Evolutionary conservation across 2,329 filamentous ascomycete species (phyloP), one percentile per base, ranked within the genome.

Genomic region (Neocucurbitaria cava): DNA sequence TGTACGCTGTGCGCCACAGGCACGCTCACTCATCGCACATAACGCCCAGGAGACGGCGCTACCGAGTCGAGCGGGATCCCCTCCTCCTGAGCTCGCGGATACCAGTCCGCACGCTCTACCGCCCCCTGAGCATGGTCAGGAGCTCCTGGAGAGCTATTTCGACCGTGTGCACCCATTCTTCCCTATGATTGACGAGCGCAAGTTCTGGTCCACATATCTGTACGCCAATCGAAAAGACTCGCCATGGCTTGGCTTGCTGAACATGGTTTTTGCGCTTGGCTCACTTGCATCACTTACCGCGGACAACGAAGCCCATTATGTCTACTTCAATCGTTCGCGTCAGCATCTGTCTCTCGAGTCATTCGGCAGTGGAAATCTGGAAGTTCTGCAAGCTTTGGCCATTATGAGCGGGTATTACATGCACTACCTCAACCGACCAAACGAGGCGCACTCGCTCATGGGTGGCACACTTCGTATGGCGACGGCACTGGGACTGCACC

Each of bases 261-360:
- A 92, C 70, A 90, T 90, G 78, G 88, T 92, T 4, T 88, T 91
- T 61, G 88, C 89, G 4, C 85, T 92, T 77, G 89, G 89, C 13
- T 89, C 87, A 64, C 86, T 92, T 45, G 87, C 85, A 1, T 86
- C 87, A 31, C 85, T 84, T 59, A 88, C 88, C 36, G 74, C 78
- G 1, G 77, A 81, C 35, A 88, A 90, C 68, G 84, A 85, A 58
- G 85, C 82, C 51, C 89, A 92, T 65, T 82, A 89, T 65, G 83
- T 83, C 58, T 92, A 89, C 75, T 92, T 89, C 74, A 84, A 83
- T 61, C 82, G 85, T 24, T 87, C 88, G 17, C 88, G 88, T 76
- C 83, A 86, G 50, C 83, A 90, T 64, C 76, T 92, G 9, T 83
- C 81, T 7, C 79, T 92, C 56, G 88, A 89, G 58, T 85, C 85